These are phyloP conservation scores for Mortierella claussenii DNA, from an alignment of 192 early-diverging fungal genomes.

Conservation along the genomic window DNA sequence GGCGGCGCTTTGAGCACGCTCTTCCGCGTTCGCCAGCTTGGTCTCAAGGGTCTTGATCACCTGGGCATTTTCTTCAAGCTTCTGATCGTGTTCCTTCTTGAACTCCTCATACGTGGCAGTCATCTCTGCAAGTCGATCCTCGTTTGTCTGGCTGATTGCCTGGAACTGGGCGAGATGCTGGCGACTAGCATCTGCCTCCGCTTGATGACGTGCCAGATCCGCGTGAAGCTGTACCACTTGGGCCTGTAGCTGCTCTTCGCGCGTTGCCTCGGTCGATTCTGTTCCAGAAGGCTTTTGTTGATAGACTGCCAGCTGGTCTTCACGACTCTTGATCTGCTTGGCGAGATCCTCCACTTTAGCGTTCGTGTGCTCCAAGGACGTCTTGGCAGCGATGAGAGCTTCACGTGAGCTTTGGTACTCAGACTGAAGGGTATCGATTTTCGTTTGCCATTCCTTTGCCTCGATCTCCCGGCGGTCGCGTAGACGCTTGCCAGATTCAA, in stretches of 20 bases:
- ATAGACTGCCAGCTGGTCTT: slow-evolving; percentile 57
- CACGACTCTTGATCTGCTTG: slow-evolving; percentile 57
- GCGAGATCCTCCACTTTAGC: slow-evolving; percentile 58
- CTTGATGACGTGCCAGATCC: slow-evolving; percentile 62
- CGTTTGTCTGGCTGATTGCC: slow-evolving; percentile 67
- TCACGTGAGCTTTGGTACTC: slow-evolving; percentile 54
- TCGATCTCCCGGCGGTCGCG: slow-evolving; percentile 52
- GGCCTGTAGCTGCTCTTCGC: slow-evolving; percentile 43
- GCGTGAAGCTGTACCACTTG: slow-evolving; percentile 57
- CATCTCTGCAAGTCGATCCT: slow-evolving; percentile 71
- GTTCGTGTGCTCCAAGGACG: slow-evolving; percentile 58
- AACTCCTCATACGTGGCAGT: slow-evolving; percentile 76
- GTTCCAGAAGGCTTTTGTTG: slow-evolving; percentile 39
- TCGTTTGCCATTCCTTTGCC: slow-evolving; percentile 52
- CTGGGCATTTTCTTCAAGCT: slow-evolving; percentile 35
- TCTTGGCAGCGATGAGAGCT: slow-evolving; percentile 52
- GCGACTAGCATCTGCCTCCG: slow-evolving; percentile 63
- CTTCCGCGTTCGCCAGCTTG: slow-evolving; percentile 28
- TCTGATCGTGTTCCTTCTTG: slow-evolving; percentile 62
- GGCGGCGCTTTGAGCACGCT: slow-evolving; percentile 33
- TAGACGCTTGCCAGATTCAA: slow-evolving; percentile 35
- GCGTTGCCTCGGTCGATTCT: slow-evolving; percentile 24
- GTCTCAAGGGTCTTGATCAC: slow-evolving; percentile 46
- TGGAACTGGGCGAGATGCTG: slow-evolving; percentile 65
- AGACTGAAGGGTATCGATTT: slow-evolving; percentile 41